Evolutionary conservation across 192 early-diverging fungal species (phyloP).

Genomic region (Coemansia sp.): DNA sequence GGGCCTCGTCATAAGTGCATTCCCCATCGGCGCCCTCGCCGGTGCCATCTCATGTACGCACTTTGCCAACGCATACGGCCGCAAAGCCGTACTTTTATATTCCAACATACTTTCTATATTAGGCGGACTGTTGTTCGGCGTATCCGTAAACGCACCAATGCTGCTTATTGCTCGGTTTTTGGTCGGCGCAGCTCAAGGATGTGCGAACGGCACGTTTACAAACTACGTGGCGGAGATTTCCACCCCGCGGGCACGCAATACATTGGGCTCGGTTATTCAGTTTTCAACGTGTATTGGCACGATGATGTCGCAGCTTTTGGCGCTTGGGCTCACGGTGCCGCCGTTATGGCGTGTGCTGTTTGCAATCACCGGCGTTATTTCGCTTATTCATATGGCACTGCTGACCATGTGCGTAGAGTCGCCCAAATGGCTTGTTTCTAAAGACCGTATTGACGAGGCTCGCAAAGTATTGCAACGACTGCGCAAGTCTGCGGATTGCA

Average conservation of each 20-base stretch:
- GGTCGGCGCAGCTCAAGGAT: slow-evolving; percentile 66
- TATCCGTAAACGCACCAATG: slow-evolving; percentile 57
- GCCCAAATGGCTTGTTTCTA: slow-evolving; percentile 64
- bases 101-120: slow-evolving; percentile 62
- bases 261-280: slow-evolving; percentile 68
- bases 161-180: slow-evolving; percentile 64
- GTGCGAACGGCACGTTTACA: slow-evolving; percentile 53
- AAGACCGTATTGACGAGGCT: slow-evolving; percentile 55
- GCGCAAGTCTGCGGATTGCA: slow-evolving; percentile 52
- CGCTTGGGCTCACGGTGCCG: slow-evolving; percentile 56
- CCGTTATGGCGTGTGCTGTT: slow-evolving; percentile 71
- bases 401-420: slow-evolving; percentile 70
- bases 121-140: slow-evolving; percentile 55
- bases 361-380: slow-evolving; percentile 55
- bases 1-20: slow-evolving; percentile 56
- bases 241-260: slow-evolving; percentile 62
- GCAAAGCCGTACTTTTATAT: slow-evolving; percentile 61
- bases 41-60: slow-evolving; percentile 59
- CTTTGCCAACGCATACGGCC: slow-evolving; percentile 58
- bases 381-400: slow-evolving; percentile 46
- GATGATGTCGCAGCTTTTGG: slow-evolving; percentile 57
- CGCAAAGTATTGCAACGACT: slow-evolving; percentile 48
- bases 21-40: slow-evolving; percentile 61
- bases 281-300: slow-evolving; percentile 73
- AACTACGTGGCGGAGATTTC: slow-evolving; percentile 75